Evolutionary conservation across 768 basidiomycete genomes (phyloP).

Genomic region (Leccinum subtestaceum): DNA sequence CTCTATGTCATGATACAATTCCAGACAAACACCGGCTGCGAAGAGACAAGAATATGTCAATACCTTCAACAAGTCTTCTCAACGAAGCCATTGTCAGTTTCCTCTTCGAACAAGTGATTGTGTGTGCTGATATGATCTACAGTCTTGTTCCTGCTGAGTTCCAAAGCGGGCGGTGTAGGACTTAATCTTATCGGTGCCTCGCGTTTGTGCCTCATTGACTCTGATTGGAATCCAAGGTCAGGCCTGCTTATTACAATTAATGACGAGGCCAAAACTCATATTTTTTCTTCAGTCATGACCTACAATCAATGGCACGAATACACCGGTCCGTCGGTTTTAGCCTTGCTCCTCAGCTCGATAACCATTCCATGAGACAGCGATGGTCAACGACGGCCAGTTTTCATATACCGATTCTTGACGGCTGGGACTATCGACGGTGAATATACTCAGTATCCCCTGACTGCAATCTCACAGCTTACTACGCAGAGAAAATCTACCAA

Average conservation of each 20-base stretch:
- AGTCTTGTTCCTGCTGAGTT: conserved; percentile 91
- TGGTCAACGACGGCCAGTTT: conserved; percentile 89
- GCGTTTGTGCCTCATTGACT: conserved; percentile 80
- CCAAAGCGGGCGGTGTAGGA: conserved; percentile 94
- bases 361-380: conserved; percentile 51
- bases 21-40: conserved; percentile 67
- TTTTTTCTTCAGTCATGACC: conserved; percentile 60
- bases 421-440: conserved; percentile 87
- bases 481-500: conserved; percentile 84
- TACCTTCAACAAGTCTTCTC: conserved; percentile 76
- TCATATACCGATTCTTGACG: conserved; percentile 84
- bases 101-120: background rate
- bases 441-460: conserved; percentile 8
- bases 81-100: conserved; percentile 63
- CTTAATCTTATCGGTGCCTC: conserved; percentile 93
- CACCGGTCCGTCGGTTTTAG: conserved; percentile 57
- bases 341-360: background rate
- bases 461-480: conserved; percentile 2
- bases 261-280: background rate
- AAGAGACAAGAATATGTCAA: conserved; percentile 89
- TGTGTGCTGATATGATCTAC: conserved; percentile 4
- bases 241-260: no score
- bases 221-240: conserved; percentile 92
- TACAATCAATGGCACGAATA: conserved; percentile 97
- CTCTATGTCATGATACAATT: conserved; percentile 2